phyloP scores from a whole-genome alignment of 1,139 yeast species.

The Diutina scorzettiae region DNA sequence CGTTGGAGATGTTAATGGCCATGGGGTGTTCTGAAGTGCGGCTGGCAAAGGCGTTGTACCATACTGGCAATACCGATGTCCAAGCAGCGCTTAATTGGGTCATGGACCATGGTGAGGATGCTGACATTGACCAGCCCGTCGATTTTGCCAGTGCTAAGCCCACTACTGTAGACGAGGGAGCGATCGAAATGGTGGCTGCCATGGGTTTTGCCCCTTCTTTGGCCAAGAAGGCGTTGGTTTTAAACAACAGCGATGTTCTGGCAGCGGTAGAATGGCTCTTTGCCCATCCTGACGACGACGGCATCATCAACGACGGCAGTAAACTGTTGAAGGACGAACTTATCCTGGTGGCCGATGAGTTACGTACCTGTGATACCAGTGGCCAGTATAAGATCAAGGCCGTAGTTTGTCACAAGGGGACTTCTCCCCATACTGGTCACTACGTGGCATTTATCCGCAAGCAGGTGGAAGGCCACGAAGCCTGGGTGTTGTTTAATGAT shows the following conservation, averaged over 20 bases:
- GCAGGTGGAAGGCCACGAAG: conserved; percentile 24
- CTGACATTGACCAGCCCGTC: conserved; percentile 60
- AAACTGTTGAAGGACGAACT: too few relatives aligned
- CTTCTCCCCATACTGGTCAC: conserved; percentile 92
- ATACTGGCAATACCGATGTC: conserved; percentile 55
- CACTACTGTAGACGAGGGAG: conserved; percentile 17
- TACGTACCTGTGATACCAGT: too few relatives aligned
- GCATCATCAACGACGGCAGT: conserved; percentile 15
- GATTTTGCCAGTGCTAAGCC: not conserved
- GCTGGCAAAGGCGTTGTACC: conserved; percentile 52
- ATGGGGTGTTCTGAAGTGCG: conserved; percentile 86
- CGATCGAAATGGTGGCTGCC: conserved; percentile 38
- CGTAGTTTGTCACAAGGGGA: conserved; percentile 87
- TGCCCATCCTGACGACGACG: conserved; percentile 59
- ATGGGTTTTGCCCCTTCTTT: conserved; percentile 71
- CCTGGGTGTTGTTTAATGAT: conserved; percentile 85
- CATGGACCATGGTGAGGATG: conserved; percentile 78
- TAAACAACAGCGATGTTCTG: conserved; percentile 50
- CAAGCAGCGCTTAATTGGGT: conserved; percentile 91
- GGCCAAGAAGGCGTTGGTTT: conserved; percentile 56
- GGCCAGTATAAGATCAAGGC: conserved; percentile 46
- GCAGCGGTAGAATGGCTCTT: conserved; percentile 88
- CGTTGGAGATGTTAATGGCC: conserved; percentile 41
- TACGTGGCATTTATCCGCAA: conserved; percentile 70
- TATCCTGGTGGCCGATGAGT: too few relatives aligned